A percentile compares a stretch with the other conserved stretches of the same genome.
phyloP scores from a whole-genome alignment of 148 eudicot species.

The Rheum nobile region DNA sequence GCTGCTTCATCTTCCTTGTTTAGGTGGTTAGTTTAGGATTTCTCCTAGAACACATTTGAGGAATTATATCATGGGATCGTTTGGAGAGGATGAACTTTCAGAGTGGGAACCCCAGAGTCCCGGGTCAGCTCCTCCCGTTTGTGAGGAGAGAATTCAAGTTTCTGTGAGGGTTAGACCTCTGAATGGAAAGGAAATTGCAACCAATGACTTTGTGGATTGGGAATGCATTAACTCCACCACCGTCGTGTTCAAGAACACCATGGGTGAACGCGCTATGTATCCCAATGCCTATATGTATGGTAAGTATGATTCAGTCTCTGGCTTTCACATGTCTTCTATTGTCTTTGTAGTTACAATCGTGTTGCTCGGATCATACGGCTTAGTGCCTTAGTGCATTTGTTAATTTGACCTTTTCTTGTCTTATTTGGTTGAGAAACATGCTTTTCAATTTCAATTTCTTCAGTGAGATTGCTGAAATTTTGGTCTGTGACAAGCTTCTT shows the following conservation, averaged over 20 bases:
- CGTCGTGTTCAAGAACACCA: slow-evolving; percentile 43
- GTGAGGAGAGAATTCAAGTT: slow-evolving; percentile 59
- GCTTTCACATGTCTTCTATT: background rate
- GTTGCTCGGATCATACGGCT: background rate
- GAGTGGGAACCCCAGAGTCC: background rate
- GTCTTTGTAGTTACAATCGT: no score
- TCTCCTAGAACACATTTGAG: background rate
- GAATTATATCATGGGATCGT: background rate
- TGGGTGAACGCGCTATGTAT: slow-evolving; percentile 38
- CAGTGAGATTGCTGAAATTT: no score
- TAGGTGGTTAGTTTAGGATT: background rate
- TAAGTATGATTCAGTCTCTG: slow-evolving; percentile 12
- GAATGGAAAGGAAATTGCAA: slow-evolving; percentile 38
- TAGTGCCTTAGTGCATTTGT: background rate
- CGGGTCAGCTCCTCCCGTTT: background rate
- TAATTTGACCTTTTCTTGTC: background rate
- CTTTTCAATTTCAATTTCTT: background rate
- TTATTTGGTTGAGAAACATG: background rate
- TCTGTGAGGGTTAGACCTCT: slow-evolving; percentile 77
- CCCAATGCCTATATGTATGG: slow-evolving; percentile 64
- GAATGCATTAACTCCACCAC: slow-evolving; percentile 59
- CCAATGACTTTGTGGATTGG: slow-evolving; percentile 63
- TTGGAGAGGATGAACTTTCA: background rate
- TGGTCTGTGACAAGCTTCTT: no score
- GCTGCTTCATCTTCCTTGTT: background rate